Evolutionary conservation across 2,329 filamentous ascomycete genomes (phyloP).

Genomic region (Botryotinia calthae): DNA sequence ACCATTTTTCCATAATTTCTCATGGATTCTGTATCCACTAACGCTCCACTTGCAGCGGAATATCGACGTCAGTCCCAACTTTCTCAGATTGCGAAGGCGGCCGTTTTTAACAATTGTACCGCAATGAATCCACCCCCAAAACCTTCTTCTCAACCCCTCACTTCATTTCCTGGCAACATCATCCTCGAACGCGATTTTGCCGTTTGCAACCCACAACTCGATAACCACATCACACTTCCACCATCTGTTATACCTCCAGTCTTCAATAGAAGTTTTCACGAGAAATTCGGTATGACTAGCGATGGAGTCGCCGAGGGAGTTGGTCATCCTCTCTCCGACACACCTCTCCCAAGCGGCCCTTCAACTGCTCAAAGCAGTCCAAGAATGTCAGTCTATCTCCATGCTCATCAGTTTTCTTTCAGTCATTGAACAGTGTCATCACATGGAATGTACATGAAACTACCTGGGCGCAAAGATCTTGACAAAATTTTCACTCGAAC

Average conservation of each 20-base stretch:
- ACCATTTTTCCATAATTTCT: constrained; percentile 1
- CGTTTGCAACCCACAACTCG: constrained; percentile 13
- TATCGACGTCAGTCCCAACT: constrained; percentile 22
- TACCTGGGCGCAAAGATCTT: constrained; percentile 8
- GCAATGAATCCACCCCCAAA: constrained; percentile 6
- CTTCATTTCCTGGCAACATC: not conserved
- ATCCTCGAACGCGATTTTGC: constrained; percentile 16
- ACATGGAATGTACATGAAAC: not conserved
- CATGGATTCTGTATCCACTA: constrained; percentile 7
- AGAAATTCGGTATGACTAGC: constrained; percentile 14
- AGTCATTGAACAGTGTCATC: not conserved
- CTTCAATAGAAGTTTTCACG: not conserved
- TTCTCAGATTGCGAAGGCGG: constrained; percentile 16
- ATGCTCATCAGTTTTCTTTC: not conserved
- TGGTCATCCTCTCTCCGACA: constrained; percentile 29
- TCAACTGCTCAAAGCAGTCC: constrained; percentile 38
- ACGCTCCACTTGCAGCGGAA: constrained; percentile 11
- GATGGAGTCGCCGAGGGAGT: constrained; percentile 20
- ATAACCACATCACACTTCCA: constrained; percentile 10
- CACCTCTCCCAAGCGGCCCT: constrained; percentile 30
- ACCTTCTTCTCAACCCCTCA: constrained; percentile 17
- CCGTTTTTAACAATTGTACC: constrained; percentile 16
- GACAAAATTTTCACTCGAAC: not conserved
- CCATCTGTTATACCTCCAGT: constrained; percentile 4
- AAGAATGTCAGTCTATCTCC: constrained; percentile 34